Percentiles rank a stretch among this genome's conserved stretches.
phyloP scores from a whole-genome alignment of 2,329 filamentous ascomycete species.

The Seiridium unicorne region DNA sequence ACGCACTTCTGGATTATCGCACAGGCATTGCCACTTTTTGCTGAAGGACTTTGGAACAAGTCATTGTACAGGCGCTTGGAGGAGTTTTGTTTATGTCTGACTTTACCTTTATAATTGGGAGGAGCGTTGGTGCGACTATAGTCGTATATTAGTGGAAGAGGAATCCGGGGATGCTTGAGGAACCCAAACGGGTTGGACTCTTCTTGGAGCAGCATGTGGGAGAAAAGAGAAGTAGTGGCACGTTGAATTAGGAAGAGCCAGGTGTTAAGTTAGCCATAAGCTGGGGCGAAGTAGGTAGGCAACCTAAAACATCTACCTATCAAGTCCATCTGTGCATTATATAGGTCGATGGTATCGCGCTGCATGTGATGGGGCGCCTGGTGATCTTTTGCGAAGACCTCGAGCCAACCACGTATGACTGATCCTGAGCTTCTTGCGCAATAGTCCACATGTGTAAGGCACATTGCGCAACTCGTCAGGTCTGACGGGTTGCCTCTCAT shows the following conservation, averaged over 20 bases:
- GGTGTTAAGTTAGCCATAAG: background rate
- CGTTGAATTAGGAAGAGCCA: background rate
- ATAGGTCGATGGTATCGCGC: background rate
- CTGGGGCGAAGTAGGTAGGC: background rate
- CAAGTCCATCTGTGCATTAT: background rate
- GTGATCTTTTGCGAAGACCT: no score
- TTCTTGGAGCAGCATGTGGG: background rate
- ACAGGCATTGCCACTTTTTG: background rate
- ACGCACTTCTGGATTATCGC: slow-evolving; percentile 1
- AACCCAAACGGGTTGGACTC: background rate
- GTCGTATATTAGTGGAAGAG: background rate
- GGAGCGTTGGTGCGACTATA: background rate
- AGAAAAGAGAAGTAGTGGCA: background rate
- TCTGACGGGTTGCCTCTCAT: no score
- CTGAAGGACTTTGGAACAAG: background rate
- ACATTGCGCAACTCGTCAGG: no score
- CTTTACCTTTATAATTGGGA: background rate
- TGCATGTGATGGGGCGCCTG: background rate
- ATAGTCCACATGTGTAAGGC: no score
- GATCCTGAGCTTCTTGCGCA: no score
- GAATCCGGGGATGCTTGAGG: background rate
- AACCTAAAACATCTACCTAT: background rate
- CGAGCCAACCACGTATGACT: no score
- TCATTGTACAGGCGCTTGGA: slow-evolving; percentile 13
- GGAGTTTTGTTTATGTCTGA: slow-evolving; percentile 12